These are phyloP conservation scores for Fusarium paranaense DNA, from an alignment of 2,329 filamentous ascomycete genomes.

Conservation along the genomic window DNA sequence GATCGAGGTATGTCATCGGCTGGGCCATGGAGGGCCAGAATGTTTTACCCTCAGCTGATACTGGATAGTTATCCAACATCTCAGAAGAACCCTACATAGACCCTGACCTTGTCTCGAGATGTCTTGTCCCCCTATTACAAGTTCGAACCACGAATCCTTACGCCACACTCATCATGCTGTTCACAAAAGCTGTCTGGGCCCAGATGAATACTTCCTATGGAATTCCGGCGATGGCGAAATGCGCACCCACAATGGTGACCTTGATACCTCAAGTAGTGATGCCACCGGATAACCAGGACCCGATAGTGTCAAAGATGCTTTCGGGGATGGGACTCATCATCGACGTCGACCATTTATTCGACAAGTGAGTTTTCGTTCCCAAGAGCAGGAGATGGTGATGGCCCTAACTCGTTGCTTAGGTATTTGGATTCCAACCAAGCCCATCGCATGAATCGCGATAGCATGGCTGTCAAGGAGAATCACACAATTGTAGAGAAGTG, in stretches of 20 bases:
- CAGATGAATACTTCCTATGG: neutral
- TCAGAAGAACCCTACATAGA: neutral
- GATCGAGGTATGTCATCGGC: conserved; percentile 8
- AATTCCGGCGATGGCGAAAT: neutral
- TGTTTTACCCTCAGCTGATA: neutral
- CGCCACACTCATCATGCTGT: conserved; percentile 21
- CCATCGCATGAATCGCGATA: neutral
- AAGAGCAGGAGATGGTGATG: neutral
- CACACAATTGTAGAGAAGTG: conserved; percentile 23
- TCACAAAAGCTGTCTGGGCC: conserved; percentile 7
- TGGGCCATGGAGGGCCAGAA: neutral
- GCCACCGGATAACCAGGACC: neutral
- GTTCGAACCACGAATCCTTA: neutral
- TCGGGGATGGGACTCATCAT: neutral
- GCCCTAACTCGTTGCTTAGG: neutral
- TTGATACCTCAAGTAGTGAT: neutral
- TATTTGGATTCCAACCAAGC: neutral
- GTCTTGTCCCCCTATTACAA: conserved; percentile 4
- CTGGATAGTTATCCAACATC: conserved; percentile 8
- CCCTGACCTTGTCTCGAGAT: neutral
- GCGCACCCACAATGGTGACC: neutral
- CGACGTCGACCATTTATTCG: neutral
- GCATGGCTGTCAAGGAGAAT: neutral
- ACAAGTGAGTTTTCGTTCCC: neutral
- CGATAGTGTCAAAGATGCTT: neutral